Base-by-base conservation (phyloP, 1,284 basidiomycete species). In the Trametes polyzona region DNA sequence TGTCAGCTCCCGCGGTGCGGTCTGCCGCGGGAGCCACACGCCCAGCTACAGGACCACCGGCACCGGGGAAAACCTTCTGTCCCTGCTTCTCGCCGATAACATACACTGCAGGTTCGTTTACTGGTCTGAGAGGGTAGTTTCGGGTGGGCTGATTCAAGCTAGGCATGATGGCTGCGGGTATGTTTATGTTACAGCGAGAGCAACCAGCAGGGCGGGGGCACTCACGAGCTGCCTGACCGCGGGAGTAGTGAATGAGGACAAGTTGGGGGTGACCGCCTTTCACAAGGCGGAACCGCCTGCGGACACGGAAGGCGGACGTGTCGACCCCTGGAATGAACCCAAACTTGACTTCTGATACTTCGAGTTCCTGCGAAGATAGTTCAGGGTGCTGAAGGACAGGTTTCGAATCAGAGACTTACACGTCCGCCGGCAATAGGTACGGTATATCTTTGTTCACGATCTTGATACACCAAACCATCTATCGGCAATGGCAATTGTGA, bases 251-350 rank as follows among this genome's bases (percentile, higher is more conserved):
- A 0, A 91, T 80, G 14, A 92, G 79, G 21, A 84, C 77, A 17
- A 92, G 78, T 53, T 83, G 81, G 0, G 84, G 80, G 62, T 89
- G 82, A 0, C 88, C 88, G 19, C 88, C 88, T 67, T 88, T 89
- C 43, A 74, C 58, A 30, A 93, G 75, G 32, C 90, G 84, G 68
- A 82, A 93, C 5, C 88, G 82, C 44, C 88, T 74, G 44, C 90
- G 79, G 24, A 84, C 69, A 29, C 90, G 83, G 69, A 78, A 86
- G 21, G 90, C 90, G 54, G 69, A 72, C 8, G 73, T 70, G 61
- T 92, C 88, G 49, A 77, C 74, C 39, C 79, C 80, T 10, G 90
- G 90, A n/a, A 89, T 72, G 70, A 90, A 93, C 2, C 90, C 90
- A 66, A 74, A 86, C 66, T 87, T 90, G 40, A 81, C 70, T 71